Base-by-base conservation (phyloP, 805 yeast species). In the Ogataea degrootiae region DNA sequence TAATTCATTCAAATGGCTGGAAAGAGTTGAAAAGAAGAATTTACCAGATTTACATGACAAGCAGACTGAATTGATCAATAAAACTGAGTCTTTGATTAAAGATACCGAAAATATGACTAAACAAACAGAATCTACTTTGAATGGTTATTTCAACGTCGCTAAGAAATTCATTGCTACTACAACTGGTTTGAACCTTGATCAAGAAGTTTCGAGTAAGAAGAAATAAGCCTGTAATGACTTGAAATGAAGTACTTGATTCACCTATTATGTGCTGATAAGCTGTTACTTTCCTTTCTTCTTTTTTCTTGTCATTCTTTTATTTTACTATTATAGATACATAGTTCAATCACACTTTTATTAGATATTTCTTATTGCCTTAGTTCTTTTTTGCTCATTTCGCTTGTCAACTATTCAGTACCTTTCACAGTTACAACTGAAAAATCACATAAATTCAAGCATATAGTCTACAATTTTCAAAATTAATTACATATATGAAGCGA, bases 171-270 rank as follows among this genome's bases (percentile, higher is more conserved):
- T 84, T 47, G 78, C 77, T 35, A 74, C 73, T 15, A 65, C 73
- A 54, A 83, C 91, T n/a, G 92, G 92, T 5, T 71, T 86, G 64
- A 80, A 82, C 57, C 63, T 85, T 29, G 85, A 79, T 49, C 85
- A 78, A 49, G 81, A 77, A 35, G 85, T 80, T 17, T 74, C 81
- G 31, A 79, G 76, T 61, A 76, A 69, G 57, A 65, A 61, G 47
- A 60, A 63, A 47, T 62, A 51, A 46, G 34, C 37, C 21, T 19
- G 21, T 31, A 15, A 15, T 41, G 21, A 16, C 16, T 21, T 17
- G 37, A 26, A 9, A 26, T 26, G 6, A 26, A 26, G 31, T 26
- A 8, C 12, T 26, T 26, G 31, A 26, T 26, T 26, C 31, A 4
- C 12, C 31, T 26, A 9, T 6, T 26, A 26, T 26, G 31, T 26